Conservation (phyloP, 345 rosid genomes). For the Boechera divaricarpa region DNA sequence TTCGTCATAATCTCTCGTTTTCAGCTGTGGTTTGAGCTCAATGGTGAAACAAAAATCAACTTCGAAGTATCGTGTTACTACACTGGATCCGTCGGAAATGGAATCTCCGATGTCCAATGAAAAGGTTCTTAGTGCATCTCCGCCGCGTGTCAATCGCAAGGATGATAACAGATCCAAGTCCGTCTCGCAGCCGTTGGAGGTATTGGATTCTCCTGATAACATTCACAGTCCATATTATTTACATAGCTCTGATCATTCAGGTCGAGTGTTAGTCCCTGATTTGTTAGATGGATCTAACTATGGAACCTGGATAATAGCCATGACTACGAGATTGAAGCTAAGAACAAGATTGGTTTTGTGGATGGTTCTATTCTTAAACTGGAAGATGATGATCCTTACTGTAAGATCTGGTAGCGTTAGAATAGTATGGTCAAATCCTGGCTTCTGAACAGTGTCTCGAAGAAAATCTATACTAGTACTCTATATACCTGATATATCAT, state of each 20-base stretch:
- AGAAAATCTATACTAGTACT: not conserved
- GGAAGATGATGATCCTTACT: not conserved
- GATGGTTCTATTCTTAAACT: not conserved
- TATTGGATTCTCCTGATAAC: not conserved
- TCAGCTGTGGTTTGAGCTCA: too few relatives aligned
- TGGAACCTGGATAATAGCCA: not conserved
- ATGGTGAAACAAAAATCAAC: too few relatives aligned
- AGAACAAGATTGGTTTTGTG: not conserved
- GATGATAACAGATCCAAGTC: too few relatives aligned
- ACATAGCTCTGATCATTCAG: not conserved
- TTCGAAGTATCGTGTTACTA: too few relatives aligned
- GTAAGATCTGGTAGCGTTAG: not conserved
- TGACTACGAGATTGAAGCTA: not conserved
- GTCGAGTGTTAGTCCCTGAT: not conserved
- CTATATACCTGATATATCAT: not conserved
- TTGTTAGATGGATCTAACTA: not conserved
- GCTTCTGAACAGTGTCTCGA: not conserved
- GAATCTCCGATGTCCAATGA: too few relatives aligned
- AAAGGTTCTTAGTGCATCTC: too few relatives aligned
- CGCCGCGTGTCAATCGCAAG: too few relatives aligned
- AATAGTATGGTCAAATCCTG: not conserved
- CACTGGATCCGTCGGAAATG: too few relatives aligned
- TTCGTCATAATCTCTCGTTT: too few relatives aligned
- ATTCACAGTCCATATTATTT: not conserved
- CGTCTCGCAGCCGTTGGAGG: fast-evolving